Conservation (phyloP, 805 yeast genomes). For the Wilhelminamyces savonicus region DNA sequence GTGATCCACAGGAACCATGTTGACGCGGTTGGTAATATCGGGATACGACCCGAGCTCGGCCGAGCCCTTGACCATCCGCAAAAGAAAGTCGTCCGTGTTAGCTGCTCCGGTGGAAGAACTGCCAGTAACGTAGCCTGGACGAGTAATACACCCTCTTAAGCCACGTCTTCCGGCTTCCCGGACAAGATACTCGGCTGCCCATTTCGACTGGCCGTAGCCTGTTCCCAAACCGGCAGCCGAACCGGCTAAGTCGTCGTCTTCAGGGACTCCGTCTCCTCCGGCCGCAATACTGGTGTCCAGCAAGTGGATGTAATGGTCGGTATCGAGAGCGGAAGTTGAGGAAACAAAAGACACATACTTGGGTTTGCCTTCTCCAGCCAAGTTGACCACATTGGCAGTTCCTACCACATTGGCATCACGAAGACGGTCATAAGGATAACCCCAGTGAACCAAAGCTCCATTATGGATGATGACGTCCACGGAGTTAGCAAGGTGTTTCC, state of each 20-base stretch:
- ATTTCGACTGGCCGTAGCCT: conserved; percentile 96
- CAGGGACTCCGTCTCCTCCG: conserved; percentile 71
- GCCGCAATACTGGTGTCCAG: conserved; percentile 63
- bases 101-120: conserved; percentile 77
- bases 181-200: conserved; percentile 92
- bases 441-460: conserved; percentile 99
- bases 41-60: conserved; percentile 84
- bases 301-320: conserved; percentile 68
- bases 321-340: conserved; percentile 89
- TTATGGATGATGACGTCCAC: conserved; percentile 88
- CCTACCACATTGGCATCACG: conserved; percentile 92
- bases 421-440: conserved; percentile 83
- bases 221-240: conserved; percentile 76
- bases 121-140: conserved; percentile 97
- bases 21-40: conserved; percentile 78
- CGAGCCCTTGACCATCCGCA: conserved; percentile 93
- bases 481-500: conserved; percentile 50
- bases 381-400: conserved; percentile 74
- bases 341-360: conserved; percentile 89
- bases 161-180: conserved; percentile 87
- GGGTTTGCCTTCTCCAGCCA: conserved; percentile 75
- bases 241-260: conserved; percentile 77
- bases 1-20: conserved; percentile 97
- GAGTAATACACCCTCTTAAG: conserved; percentile 76
- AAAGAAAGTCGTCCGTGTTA: conserved; percentile 93